Evolutionary conservation across 352 stramenopile species (phyloP), one percentile per base, ranked within the genome.

Genomic region (Phytopythium ostracodes): DNA sequence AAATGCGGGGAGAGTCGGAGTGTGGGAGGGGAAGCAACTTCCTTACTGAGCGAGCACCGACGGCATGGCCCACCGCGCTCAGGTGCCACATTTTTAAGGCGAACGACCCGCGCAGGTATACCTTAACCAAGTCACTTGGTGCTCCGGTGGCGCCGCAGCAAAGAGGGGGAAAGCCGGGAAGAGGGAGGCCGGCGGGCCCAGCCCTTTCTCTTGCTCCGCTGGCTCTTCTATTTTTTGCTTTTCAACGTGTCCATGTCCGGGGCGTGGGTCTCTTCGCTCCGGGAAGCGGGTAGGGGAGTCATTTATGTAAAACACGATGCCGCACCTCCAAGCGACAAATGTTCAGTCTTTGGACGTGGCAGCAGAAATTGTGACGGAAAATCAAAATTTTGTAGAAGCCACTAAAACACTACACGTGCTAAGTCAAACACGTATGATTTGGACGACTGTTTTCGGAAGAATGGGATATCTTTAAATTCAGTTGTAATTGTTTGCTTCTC

Each of bases 1-100:
- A n/a, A n/a, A n/a, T n/a, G n/a, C n/a, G n/a, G n/a, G n/a, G n/a
- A n/a, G n/a, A n/a, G 31, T 49, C 53, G 53, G 20, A 6, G 24
- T 60, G 55, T 22, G 3, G 15, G 55, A 38, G 36, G 20, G 55
- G 55, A 60, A 60, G 55, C 55, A 60, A 50, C 12, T 60, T 60
- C 36, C 55, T 50, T 29, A 60, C 55, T 60, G 55, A 59, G n/a
- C 35, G 22, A 20, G 33, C 53, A 31, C 53, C 51, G 31, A 20
- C 20, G 12, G 27, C 25, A 14, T 1, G 29, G 29, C 29, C 29
- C 4, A 7, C 29, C 29, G 20, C 27, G 20, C 12, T 22, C 25
- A 7, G 2, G 29, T n/a, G 51, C 6, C 24, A 17, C 50, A 56
- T 56, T 36, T 40, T 56, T 29, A n/a, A 18, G 12, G 20, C 31